A percentile compares a stretch with the other conserved stretches of the same genome.
Evolutionary conservation across 495 filamentous ascomycete species (phyloP).

Genomic region (Neurospora sp.): DNA sequence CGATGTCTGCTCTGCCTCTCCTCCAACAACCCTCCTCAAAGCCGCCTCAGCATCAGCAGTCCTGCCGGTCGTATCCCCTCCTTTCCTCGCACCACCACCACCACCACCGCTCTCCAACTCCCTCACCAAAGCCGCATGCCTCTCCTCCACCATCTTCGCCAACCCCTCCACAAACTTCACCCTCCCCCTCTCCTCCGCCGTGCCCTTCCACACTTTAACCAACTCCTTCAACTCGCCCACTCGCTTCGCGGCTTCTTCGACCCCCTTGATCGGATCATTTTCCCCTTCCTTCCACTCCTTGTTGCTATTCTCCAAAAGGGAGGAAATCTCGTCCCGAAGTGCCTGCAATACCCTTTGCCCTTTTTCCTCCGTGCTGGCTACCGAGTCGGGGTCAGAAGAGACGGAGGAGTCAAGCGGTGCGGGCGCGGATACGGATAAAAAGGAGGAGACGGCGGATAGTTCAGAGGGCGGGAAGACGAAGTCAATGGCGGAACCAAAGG

Average conservation of each 20-base stretch:
- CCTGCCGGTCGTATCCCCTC: background rate
- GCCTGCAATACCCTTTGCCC: conserved; percentile 61
- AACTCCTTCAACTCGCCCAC: conserved; percentile 65
- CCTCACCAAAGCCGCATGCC: conserved; percentile 44
- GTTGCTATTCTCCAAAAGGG: conserved; percentile 38
- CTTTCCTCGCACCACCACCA: conserved; percentile 7
- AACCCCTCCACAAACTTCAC: conserved; percentile 71
- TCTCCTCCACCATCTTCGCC: conserved; percentile 49
- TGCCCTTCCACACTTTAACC: conserved; percentile 78
- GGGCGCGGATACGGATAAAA: conserved; percentile 72
- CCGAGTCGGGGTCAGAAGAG: conserved; percentile 15
- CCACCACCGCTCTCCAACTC: conserved; percentile 29
- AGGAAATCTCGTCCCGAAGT: conserved; percentile 60
- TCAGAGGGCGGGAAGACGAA: conserved; percentile 82
- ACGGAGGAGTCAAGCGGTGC: conserved; percentile 35
- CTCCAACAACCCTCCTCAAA: background rate
- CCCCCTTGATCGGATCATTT: conserved; percentile 37
- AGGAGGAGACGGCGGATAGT: conserved; percentile 58
- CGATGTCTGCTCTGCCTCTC: conserved; percentile 11
- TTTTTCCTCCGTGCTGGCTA: conserved; percentile 60
- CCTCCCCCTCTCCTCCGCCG: conserved; percentile 83
- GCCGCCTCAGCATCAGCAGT: conserved; percentile 2
- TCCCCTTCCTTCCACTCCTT: conserved; percentile 16
- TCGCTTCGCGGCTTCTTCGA: conserved; percentile 59
- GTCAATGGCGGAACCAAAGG: conserved; percentile 87